Percentiles rank a stretch among this genome's conserved stretches.
Conservation (phyloP, 2,329 filamentous ascomycete genomes). For the Cladosporium oxysporum region DNA sequence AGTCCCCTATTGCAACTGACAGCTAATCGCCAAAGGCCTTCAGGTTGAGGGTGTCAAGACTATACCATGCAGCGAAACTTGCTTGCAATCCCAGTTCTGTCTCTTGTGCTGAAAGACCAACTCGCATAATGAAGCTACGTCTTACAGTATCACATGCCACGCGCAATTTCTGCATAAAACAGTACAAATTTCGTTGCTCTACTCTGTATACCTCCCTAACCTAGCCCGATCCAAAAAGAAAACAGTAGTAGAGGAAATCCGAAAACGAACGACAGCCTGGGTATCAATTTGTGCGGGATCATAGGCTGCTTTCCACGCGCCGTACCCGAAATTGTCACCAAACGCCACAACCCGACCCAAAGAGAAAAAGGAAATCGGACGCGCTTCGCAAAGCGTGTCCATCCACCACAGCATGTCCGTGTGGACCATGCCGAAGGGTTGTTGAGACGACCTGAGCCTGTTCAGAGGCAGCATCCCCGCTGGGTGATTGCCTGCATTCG, state of each 20-base stretch:
- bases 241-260: background rate
- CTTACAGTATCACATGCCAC: background rate
- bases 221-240: background rate
- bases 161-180: background rate
- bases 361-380: background rate
- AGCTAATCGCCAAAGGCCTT: background rate
- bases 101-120: background rate
- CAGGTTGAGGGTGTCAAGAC: background rate
- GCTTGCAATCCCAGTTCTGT: background rate
- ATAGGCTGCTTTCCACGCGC: constrained; percentile 2
- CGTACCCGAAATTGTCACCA: constrained; percentile 7
- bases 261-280: constrained; percentile 12
- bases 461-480: background rate
- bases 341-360: constrained; percentile 3
- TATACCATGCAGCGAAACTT: background rate
- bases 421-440: background rate
- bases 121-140: background rate
- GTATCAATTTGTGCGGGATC: constrained; percentile 18
- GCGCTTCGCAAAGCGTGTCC: background rate
- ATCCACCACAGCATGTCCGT: background rate
- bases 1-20: background rate
- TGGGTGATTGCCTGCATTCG: background rate
- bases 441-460: background rate
- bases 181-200: background rate
- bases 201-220: background rate